phyloP scores from a whole-genome alignment of 1,284 basidiomycete species.

The Ceratobasidium sp. region DNA sequence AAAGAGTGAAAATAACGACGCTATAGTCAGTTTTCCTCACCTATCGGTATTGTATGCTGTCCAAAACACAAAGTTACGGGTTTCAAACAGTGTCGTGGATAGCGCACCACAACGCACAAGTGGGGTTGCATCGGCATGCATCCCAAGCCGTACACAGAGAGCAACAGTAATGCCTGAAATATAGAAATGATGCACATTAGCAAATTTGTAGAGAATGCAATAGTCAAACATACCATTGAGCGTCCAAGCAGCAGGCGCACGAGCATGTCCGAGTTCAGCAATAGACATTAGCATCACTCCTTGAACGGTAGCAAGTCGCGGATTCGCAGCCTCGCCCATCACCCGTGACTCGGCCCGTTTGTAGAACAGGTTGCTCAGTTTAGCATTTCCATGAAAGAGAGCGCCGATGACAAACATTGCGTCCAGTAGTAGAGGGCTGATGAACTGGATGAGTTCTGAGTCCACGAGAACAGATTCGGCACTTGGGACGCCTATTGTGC shows the following conservation, averaged over 20 bases:
- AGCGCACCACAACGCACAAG: conserved; percentile 19
- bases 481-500: conserved; percentile 23
- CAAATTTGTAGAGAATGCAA: not conserved
- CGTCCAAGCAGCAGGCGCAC: conserved; percentile 31
- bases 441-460: conserved; percentile 25
- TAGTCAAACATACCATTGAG: conserved; percentile 5
- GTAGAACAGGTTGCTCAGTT: conserved; percentile 24
- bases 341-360: conserved; percentile 11
- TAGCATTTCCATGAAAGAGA: conserved; percentile 21
- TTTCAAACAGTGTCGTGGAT: conserved; percentile 38
- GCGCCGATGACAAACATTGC: conserved; percentile 14
- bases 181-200: not conserved
- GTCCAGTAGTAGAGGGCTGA: conserved; percentile 34
- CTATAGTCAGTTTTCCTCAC: not conserved
- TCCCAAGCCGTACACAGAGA: conserved; percentile 26
- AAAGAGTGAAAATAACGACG: too few relatives aligned
- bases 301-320: conserved; percentile 35
- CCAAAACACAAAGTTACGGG: conserved; percentile 39
- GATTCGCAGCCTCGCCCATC: conserved; percentile 17
- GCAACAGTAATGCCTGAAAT: conserved; percentile 22
- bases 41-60: conserved; percentile 26
- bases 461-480: not conserved
- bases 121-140: conserved; percentile 36
- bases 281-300: conserved; percentile 14
- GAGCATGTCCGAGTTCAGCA: conserved; percentile 30